A percentile compares a stretch with the other conserved stretches of the same genome.
These are phyloP conservation scores for Beauveria medogensis DNA, from an alignment of 2,329 filamentous ascomycete genomes.

Conservation along the genomic window DNA sequence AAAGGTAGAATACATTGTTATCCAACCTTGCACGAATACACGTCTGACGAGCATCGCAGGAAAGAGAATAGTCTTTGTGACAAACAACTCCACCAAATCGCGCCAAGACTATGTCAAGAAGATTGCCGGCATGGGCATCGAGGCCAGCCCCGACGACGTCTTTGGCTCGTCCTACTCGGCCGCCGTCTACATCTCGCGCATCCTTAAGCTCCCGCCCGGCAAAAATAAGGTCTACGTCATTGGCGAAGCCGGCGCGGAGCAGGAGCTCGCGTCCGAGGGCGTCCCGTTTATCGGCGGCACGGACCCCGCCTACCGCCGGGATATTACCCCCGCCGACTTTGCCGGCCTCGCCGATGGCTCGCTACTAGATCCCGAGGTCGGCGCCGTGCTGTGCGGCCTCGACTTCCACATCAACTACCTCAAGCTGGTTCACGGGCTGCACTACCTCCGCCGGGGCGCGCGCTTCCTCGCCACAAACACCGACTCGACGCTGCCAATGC, in stretches of 20 bases:
- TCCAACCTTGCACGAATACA: neutral
- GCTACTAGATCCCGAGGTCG: conserved; percentile 77
- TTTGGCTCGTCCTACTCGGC: conserved; percentile 95
- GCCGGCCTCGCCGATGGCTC: conserved; percentile 66
- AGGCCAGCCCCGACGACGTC: conserved; percentile 75
- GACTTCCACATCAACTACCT: conserved; percentile 96
- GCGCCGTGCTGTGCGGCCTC: conserved; percentile 78
- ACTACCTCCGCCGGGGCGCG: conserved; percentile 77
- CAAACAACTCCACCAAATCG: conserved; percentile 98
- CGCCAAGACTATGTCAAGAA: conserved; percentile 90
- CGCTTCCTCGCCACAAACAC: conserved; percentile 88
- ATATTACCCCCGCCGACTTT: conserved; percentile 77
- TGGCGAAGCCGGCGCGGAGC: conserved; percentile 84
- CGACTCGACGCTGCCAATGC: conserved; percentile 80
- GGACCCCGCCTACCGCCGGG: conserved; percentile 66
- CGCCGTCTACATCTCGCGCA: conserved; percentile 90
- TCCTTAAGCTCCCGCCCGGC: conserved; percentile 67
- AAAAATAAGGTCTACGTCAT: conserved; percentile 94
- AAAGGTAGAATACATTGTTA: conserved; percentile 48
- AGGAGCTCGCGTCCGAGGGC: conserved; percentile 73
- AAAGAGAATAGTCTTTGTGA: conserved; percentile 92
- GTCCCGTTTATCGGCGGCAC: conserved; percentile 80
- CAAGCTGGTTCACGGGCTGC: conserved; percentile 75
- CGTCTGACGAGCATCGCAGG: conserved; percentile 39
- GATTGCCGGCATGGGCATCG: conserved; percentile 72